Conservation (phyloP, 2,329 filamentous ascomycete genomes). For the Hymenoscyphus infarciens region DNA sequence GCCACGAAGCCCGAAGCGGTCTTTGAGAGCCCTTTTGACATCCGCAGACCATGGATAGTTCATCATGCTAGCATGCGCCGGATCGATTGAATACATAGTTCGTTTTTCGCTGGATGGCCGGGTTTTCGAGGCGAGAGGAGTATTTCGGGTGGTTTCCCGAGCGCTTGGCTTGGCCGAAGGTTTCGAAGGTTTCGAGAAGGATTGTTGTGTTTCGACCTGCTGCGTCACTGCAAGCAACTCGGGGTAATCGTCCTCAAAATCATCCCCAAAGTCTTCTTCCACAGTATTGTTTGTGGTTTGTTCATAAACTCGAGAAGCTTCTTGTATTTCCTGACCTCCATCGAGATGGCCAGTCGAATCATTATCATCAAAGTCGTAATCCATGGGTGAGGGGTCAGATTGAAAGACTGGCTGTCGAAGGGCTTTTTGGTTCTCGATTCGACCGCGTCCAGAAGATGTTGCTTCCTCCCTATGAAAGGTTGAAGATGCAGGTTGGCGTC, state of each 20-base stretch:
- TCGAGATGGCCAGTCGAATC: constrained; percentile 26
- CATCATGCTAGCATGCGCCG: constrained; percentile 51
- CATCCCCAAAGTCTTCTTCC: constrained; percentile 22
- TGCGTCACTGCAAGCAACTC: constrained; percentile 41
- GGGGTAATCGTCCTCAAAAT: constrained; percentile 34
- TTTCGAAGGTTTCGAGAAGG: constrained; percentile 13
- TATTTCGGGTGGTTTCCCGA: constrained; percentile 11
- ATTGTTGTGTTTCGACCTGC: constrained; percentile 40
- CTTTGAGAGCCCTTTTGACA: constrained; percentile 74
- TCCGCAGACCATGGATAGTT: constrained; percentile 79
- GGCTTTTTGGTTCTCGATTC: background rate
- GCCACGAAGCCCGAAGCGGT: constrained; percentile 77
- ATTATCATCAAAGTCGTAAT: constrained; percentile 28
- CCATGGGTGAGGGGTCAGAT: constrained; percentile 18
- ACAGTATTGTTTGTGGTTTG: constrained; percentile 7
- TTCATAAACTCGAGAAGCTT: constrained; percentile 5
- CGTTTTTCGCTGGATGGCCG: constrained; percentile 20
- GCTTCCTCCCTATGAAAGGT: background rate
- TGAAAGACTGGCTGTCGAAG: constrained; percentile 25
- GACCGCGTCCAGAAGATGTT: background rate
- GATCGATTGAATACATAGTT: constrained; percentile 33
- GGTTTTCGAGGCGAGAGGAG: constrained; percentile 16
- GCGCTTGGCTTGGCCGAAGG: constrained; percentile 5
- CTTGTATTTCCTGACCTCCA: constrained; percentile 25
- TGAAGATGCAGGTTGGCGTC: background rate